Evolutionary conservation across 306 rosid species (phyloP).

Genomic region (Vigna nakashimae): DNA sequence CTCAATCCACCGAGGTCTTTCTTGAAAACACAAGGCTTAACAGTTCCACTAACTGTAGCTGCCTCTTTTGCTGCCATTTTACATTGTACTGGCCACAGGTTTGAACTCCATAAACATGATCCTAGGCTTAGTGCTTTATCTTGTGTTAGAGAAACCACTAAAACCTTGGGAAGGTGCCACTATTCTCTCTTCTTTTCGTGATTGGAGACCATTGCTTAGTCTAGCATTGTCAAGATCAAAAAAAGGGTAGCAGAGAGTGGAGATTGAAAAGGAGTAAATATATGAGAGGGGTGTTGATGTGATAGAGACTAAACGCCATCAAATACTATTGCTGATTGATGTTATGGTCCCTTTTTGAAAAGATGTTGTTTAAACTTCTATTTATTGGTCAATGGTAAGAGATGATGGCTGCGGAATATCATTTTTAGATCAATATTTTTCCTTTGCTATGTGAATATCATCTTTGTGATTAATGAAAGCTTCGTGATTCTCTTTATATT

Average conservation of each 20-base stretch:
- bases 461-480: neutral
- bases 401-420: too few species aligned
- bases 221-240: constrained; percentile 71
- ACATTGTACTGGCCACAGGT: constrained; percentile 72
- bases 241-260: neutral
- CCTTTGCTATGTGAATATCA: neutral
- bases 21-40: constrained; percentile 74
- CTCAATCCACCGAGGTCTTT: constrained; percentile 66
- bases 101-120: constrained; percentile 71
- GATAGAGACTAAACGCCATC: constrained; percentile 73
- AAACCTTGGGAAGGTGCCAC: constrained; percentile 77
- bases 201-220: constrained; percentile 72
- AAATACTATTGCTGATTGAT: constrained; percentile 29
- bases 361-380: constrained; percentile 1
- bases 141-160: constrained; percentile 61
- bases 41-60: constrained; percentile 66
- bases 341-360: constrained; percentile 21
- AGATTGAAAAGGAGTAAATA: constrained; percentile 35
- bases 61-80: constrained; percentile 67
- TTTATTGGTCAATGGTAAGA: too few species aligned
- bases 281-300: constrained; percentile 39
- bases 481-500: neutral
- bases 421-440: too few species aligned
- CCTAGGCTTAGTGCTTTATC: constrained; percentile 62
- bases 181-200: constrained; percentile 51